Evolutionary conservation across 2,329 filamentous ascomycete genomes (phyloP).

Genomic region (Hypocreales sp.): DNA sequence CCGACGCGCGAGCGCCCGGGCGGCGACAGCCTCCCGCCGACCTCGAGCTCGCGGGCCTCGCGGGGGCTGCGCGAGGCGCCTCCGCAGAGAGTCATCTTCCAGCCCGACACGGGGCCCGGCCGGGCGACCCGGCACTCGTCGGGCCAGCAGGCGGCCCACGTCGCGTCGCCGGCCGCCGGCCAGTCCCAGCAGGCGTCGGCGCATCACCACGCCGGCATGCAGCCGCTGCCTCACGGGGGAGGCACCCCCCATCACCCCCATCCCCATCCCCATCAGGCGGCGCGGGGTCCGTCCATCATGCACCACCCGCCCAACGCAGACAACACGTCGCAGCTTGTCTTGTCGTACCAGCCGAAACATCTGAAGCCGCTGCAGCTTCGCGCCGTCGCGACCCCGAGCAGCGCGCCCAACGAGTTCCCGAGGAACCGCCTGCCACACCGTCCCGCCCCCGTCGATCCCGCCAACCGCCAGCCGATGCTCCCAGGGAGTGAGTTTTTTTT

Average conservation of each 20-base stretch:
- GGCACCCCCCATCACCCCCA: too few relatives aligned
- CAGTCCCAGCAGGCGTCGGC: too few relatives aligned
- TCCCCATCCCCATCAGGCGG: constrained; percentile 13
- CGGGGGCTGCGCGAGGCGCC: constrained; percentile 67
- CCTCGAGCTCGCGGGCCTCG: constrained; percentile 41
- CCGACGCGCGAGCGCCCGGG: constrained; percentile 36
- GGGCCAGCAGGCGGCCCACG: constrained; percentile 22
- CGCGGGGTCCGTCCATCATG: constrained; percentile 26
- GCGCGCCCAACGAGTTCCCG: constrained; percentile 51
- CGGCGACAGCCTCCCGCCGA: constrained; percentile 28
- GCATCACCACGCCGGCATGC: constrained; percentile 17
- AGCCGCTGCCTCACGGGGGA: constrained; percentile 12
- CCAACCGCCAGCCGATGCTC: constrained; percentile 30
- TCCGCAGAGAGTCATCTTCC: constrained; percentile 69
- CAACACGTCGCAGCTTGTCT: constrained; percentile 42
- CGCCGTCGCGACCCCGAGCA: constrained; percentile 59
- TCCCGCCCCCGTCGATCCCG: constrained; percentile 10
- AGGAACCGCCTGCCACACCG: constrained; percentile 26
- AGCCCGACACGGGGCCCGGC: constrained; percentile 56
- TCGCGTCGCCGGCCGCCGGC: constrained; percentile 10
- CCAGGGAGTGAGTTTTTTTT: constrained; percentile 45
- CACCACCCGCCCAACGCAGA: constrained; percentile 41
- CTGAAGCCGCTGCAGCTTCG: constrained; percentile 51
- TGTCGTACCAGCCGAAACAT: constrained; percentile 53
- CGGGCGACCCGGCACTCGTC: constrained; percentile 46